Base-by-base conservation (phyloP, 129 eudicot species). In the Erigeron canadensis region DNA sequence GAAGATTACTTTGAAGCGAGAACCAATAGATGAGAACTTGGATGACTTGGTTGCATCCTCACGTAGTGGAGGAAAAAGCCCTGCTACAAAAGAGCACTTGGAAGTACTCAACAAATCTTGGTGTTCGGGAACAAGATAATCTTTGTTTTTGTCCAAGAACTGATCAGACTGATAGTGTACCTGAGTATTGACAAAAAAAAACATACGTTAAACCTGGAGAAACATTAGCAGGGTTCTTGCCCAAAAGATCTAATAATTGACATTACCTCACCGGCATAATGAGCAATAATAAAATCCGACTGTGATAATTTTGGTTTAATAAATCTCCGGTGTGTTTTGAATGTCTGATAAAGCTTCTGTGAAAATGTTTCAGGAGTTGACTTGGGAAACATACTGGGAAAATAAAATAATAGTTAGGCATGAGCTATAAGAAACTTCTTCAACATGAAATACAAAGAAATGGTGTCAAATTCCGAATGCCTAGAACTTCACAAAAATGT, bases 201-300 rank as follows among this genome's bases (percentile, higher is more conserved):
- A 63, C 56, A 61, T 50, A 75, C 23, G 17, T 73, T 72, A 57
- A 46, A 56, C 63, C 69, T 67, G 41, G 5, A 39, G 17, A 71
- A 34, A 47, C 18, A 34, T 18, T 66, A 67, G 63, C 65, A 67
- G 69, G 66, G 59, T 64, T 65, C 4, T 47, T 50, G 43, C 71
- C 47, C 48, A 41, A 7, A 39, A 51, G 56, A 70, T 67, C 21
- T 54, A 13, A 11, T 40, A 23, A 60, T 62, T 44, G 50, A 47
- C 65, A 12, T 81, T 74, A 94, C 99, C 96, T 94, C 97, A 69
- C 99, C 99, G 69, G 99, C 97, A 87, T 94, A 89, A 84, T 94
- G 99, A 81, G 93, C 86, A 84, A 94, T 81, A 21, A 90, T 86
- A 71, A 94, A 94, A 86, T 94, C 96, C 2, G 97, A 87, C 67